Evolutionary conservation across 345 rosid genomes (phyloP).

Genomic region (Bretschneidera sinensis): DNA sequence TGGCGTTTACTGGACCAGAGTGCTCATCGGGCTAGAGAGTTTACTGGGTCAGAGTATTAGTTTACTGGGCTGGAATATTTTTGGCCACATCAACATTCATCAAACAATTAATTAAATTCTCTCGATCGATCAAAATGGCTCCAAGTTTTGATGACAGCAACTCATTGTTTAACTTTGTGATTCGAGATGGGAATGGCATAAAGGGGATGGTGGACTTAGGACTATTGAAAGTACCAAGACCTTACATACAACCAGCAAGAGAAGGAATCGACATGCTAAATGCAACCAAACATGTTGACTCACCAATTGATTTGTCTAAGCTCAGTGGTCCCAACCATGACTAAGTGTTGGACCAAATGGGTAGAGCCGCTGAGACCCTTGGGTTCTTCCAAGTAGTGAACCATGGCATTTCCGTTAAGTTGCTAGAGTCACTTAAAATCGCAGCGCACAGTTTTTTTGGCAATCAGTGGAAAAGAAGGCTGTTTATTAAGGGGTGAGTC

Average conservation of each 20-base stretch:
- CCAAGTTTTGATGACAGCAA: conserved; percentile 24
- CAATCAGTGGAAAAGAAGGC: conserved; percentile 40
- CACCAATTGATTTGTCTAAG: conserved; percentile 42
- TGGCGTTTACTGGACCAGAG: too few species aligned
- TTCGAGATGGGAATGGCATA: conserved; percentile 46
- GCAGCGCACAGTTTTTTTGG: conserved; percentile 45
- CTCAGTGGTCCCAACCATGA: conserved; percentile 39
- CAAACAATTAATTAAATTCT: too few species aligned
- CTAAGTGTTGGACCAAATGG: conserved; percentile 30
- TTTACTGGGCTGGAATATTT: too few species aligned
- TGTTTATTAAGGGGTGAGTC: conserved; percentile 38
- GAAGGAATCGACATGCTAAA: conserved; percentile 40
- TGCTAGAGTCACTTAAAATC: conserved; percentile 37
- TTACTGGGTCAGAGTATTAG: too few species aligned
- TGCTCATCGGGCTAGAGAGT: too few species aligned
- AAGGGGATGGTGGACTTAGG: conserved; percentile 55
- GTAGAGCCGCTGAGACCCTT: conserved; percentile 40
- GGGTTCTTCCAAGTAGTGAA: conserved; percentile 61
- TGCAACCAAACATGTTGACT: conserved; percentile 4
- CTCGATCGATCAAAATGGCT: too few species aligned
- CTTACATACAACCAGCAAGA: conserved; percentile 29
- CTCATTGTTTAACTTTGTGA: conserved; percentile 42
- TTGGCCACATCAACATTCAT: too few species aligned
- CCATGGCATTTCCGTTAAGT: conserved; percentile 44
- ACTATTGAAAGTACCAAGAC: conserved; percentile 32